Evolutionary conservation across 495 filamentous ascomycete genomes (phyloP).

Genomic region (Hypoxylon perforatum): DNA sequence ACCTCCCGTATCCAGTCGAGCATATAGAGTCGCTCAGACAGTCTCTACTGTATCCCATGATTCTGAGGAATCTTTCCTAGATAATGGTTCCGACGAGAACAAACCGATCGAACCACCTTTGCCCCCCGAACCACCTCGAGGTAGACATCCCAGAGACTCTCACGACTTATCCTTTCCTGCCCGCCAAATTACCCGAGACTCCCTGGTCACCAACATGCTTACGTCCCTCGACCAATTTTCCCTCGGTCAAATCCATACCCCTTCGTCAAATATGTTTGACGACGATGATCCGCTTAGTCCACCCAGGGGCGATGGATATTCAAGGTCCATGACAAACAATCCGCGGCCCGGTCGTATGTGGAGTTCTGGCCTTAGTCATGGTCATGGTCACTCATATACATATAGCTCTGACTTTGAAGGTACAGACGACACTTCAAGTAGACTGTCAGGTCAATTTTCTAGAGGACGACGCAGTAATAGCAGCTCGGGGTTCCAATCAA

Average conservation of each 20-base stretch:
- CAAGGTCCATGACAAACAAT: conserved; percentile 37
- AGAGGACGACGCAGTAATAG: conserved; percentile 82
- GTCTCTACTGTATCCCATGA: conserved; percentile 28
- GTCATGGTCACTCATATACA: conserved; percentile 78
- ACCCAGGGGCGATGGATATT: conserved; percentile 36
- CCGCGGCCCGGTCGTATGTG: conserved; percentile 42
- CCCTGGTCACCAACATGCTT: conserved; percentile 92
- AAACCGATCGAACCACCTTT: conserved; percentile 44
- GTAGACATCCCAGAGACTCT: conserved; percentile 69
- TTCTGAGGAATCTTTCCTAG: conserved; percentile 44
- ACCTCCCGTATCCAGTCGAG: conserved; percentile 46
- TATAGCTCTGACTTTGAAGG: conserved; percentile 76
- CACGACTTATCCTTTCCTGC: conserved; percentile 86
- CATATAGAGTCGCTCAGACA: conserved; percentile 37
- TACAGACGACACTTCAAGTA: conserved; percentile 70
- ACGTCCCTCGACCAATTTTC: conserved; percentile 86
- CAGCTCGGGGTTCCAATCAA: conserved; percentile 75
- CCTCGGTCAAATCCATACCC: conserved; percentile 60
- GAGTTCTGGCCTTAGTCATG: conserved; percentile 58
- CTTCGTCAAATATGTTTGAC: conserved; percentile 45
- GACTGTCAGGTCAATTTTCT: conserved; percentile 67
- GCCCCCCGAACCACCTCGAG: conserved; percentile 46
- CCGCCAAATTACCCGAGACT: conserved; percentile 80
- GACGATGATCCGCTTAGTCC: conserved; percentile 52
- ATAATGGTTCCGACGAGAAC: conserved; percentile 37